phyloP scores from a whole-genome alignment of 2,329 filamentous ascomycete genomes.

The Penicillium psychrosexuale region DNA sequence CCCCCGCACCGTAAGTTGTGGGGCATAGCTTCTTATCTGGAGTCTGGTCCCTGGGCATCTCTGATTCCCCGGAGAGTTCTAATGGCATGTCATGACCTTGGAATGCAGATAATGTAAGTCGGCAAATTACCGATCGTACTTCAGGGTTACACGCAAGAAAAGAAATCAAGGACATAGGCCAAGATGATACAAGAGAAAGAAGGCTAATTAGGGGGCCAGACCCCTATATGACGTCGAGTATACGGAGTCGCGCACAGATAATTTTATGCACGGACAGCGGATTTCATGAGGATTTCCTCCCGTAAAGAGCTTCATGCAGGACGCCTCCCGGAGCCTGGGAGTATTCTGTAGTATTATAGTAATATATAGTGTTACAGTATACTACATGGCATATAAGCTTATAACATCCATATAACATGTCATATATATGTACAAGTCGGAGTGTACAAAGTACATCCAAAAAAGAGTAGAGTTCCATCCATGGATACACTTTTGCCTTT shows the following conservation, averaged over 20 bases:
- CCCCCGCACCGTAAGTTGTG: not conserved
- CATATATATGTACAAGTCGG: not conserved
- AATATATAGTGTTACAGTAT: not conserved
- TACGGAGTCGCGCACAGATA: constrained; percentile 10
- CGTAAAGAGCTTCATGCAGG: constrained; percentile 14
- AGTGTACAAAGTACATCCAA: not conserved
- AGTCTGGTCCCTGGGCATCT: not conserved
- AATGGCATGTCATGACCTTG: not conserved
- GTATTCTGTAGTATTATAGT: not conserved
- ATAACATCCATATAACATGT: not conserved
- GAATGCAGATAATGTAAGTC: not conserved
- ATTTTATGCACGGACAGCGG: not conserved
- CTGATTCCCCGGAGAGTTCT: not conserved
- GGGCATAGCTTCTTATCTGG: not conserved
- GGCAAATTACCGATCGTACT: not conserved
- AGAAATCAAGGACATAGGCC: not conserved
- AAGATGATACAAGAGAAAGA: not conserved
- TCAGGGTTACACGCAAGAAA: not conserved
- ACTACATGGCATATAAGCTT: not conserved
- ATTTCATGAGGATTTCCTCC: not conserved
- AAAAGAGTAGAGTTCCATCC: not conserved
- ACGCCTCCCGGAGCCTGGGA: constrained; percentile 3
- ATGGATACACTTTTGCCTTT: not conserved
- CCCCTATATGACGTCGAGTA: constrained; percentile 15
- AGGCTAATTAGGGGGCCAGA: constrained; percentile 18